Evolutionary conservation across 192 early-diverging fungal species (phyloP), one percentile per base, ranked within the genome.

Genomic region (Mortierella claussenii): DNA sequence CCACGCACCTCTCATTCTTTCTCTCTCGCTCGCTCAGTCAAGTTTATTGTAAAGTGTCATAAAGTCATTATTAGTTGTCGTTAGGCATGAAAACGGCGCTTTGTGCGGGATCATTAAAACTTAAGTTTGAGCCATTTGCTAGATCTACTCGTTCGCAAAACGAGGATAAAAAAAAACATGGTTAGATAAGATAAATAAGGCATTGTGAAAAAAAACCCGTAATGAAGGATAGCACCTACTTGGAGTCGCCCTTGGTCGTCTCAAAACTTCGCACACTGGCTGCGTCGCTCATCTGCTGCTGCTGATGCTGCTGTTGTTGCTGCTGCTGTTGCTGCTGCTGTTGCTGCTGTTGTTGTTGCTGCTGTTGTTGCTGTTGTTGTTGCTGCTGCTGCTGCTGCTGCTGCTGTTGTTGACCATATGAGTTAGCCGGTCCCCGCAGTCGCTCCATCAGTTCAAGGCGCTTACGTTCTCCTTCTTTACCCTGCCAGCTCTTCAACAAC

Each of bases 401-500:
- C 21, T 57, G 53, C 36, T 18, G n/a, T 23, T 44, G 49, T 10
- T 58, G 56, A 33, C 20, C 26, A 23, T 59, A 44, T 3, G 36
- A 31, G 12, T 55, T 52, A 21, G 0, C 20, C 2, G 28, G 24
- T 12, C 43, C 43, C 12, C 13, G 37, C 11, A 65, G 4, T 2
- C 49, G 27, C 13, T 73, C 61, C 27, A 44, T 55, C 44, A 73
- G 40, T 11, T 75, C 71, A 13, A 27, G 17, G 31, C 71, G 24
- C 56, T 40, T 52, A 20, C 26, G 45, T 20, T 75, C 71, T 6
- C 71, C 71, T 23, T 75, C 71, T 31, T 65, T 60, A 20, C 71
- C 71, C 23, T 66, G 71, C 62, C 71, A 75, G 27, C 57, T 65
- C 57, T 66, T 75, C 11, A 75, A 36, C 43, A 75, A 23, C 4